phyloP scores from a whole-genome alignment of 2,329 filamentous ascomycete genomes.

The Apiospora malaysiana region DNA sequence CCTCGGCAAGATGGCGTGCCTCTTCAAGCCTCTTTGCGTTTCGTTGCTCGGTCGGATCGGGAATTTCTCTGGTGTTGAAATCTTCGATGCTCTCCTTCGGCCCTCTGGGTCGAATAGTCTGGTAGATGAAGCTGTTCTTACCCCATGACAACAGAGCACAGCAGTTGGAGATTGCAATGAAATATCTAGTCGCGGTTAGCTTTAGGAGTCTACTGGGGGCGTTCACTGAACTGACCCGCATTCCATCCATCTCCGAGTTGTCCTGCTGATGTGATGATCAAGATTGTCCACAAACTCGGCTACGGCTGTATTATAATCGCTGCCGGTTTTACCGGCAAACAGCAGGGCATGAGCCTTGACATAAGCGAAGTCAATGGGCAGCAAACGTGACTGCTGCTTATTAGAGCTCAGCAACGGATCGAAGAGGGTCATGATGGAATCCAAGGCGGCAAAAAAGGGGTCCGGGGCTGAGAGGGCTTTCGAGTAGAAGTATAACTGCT shows the following conservation, averaged over 20 bases:
- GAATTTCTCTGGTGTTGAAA: slow-evolving; percentile 29
- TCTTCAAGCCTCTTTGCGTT: slow-evolving; percentile 30
- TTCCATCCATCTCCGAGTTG: slow-evolving; percentile 58
- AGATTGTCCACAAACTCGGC: slow-evolving; percentile 59
- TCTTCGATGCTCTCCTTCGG: slow-evolving; percentile 37
- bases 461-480: slow-evolving; percentile 73
- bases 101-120: slow-evolving; percentile 40
- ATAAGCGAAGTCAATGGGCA: slow-evolving; percentile 62
- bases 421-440: slow-evolving; percentile 74
- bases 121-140: slow-evolving; percentile 52
- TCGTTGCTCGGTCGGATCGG: slow-evolving; percentile 26
- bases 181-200: slow-evolving; percentile 48
- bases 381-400: slow-evolving; percentile 43
- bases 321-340: slow-evolving; percentile 58
- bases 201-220: background rate
- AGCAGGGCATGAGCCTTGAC: slow-evolving; percentile 69
- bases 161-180: slow-evolving; percentile 63
- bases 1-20: slow-evolving; percentile 33
- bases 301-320: slow-evolving; percentile 52
- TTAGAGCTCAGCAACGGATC: slow-evolving; percentile 56
- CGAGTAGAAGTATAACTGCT: slow-evolving; percentile 75
- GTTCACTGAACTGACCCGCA: slow-evolving; percentile 39
- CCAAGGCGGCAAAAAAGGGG: slow-evolving; percentile 70
- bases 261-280: slow-evolving; percentile 60
- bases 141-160: slow-evolving; percentile 61